Percentiles rank a stretch among this genome's conserved stretches.
phyloP scores from a whole-genome alignment of 768 basidiomycete genomes.

The Trametes villosa region DNA sequence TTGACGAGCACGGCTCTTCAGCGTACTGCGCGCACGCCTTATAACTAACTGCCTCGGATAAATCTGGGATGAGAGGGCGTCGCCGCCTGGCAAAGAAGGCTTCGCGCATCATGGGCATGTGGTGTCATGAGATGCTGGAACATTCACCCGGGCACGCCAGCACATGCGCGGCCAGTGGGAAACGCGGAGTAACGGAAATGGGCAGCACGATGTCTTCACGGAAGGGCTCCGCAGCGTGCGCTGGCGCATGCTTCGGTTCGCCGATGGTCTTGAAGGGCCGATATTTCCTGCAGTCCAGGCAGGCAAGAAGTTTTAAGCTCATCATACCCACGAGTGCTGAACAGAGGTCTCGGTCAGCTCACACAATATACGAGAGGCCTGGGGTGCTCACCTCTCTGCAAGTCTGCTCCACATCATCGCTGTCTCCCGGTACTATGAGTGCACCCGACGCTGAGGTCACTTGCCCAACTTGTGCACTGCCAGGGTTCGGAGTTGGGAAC shows the following conservation, averaged over 20 bases:
- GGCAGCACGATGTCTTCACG: background rate
- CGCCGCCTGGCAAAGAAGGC: conserved; percentile 3
- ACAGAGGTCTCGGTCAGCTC: background rate
- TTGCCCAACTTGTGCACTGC: background rate
- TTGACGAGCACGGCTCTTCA: background rate
- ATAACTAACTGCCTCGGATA: conserved; percentile 8
- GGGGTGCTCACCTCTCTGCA: too few relatives aligned
- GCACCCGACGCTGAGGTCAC: background rate
- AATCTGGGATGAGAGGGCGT: conserved; percentile 4
- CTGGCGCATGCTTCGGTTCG: conserved; percentile 1
- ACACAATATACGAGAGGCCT: background rate
- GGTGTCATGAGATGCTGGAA: conserved; percentile 17
- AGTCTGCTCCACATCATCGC: too few relatives aligned
- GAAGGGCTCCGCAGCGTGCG: background rate
- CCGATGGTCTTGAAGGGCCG: background rate
- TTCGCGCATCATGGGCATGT: conserved; percentile 5
- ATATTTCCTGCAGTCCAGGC: background rate
- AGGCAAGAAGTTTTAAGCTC: conserved; percentile 4
- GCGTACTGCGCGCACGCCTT: background rate
- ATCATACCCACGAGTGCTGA: background rate
- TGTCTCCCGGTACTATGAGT: too few relatives aligned
- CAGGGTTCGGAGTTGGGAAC: background rate
- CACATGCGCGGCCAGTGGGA: conserved; percentile 11
- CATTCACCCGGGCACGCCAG: conserved; percentile 6
- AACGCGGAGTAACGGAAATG: conserved; percentile 2